These are phyloP conservation scores for Rhododendron kiyosumense DNA, from an alignment of 148 eudicot genomes.

Conservation along the genomic window DNA sequence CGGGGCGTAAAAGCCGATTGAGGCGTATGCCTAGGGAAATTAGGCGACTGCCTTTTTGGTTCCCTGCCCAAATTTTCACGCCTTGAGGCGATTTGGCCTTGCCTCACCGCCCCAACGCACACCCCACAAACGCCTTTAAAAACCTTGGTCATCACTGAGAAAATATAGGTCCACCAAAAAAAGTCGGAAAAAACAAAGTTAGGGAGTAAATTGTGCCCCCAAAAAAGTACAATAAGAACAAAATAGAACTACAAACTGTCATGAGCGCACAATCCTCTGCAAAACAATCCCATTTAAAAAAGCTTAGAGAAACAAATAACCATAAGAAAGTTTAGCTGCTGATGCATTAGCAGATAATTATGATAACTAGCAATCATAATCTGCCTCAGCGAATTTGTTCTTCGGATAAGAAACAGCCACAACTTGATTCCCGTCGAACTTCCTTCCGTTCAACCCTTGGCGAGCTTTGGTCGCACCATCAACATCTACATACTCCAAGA, in stretches of 20 bases:
- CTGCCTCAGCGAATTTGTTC: conserved; percentile 55
- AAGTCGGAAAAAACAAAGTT: too few relatives aligned
- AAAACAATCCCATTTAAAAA: background rate
- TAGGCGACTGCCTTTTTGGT: too few relatives aligned
- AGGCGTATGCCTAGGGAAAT: too few relatives aligned
- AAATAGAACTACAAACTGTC: background rate
- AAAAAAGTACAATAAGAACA: too few relatives aligned
- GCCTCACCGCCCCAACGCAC: too few relatives aligned
- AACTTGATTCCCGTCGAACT: conserved; percentile 77
- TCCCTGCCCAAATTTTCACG: too few relatives aligned
- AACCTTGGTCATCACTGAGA: too few relatives aligned
- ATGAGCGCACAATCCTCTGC: background rate
- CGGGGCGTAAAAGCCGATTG: too few relatives aligned
- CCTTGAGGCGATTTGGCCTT: too few relatives aligned
- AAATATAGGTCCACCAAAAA: too few relatives aligned
- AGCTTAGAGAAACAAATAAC: background rate
- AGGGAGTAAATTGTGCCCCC: too few relatives aligned
- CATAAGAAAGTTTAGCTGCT: background rate
- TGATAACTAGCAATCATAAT: conserved; percentile 42
- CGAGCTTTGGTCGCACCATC: conserved; percentile 65
- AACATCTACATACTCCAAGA: conserved; percentile 68
- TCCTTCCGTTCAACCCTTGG: conserved; percentile 74
- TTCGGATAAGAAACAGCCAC: conserved; percentile 64
- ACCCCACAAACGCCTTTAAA: too few relatives aligned
- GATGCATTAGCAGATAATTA: background rate